Conservation (phyloP, 345 rosid species). For the Cardamine occulta region DNA sequence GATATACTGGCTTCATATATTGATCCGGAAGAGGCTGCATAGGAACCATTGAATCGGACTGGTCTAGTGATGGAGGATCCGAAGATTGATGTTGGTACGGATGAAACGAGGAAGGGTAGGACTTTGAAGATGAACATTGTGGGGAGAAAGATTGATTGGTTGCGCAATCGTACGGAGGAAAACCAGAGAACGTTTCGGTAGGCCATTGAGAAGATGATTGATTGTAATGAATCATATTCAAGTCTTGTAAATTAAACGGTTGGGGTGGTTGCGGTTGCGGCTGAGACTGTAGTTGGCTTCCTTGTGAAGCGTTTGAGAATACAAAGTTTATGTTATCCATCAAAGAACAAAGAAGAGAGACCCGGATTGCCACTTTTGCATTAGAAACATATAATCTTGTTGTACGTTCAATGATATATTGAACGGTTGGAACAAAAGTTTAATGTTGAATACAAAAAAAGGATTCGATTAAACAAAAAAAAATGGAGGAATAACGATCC, state of each 20-base stretch:
- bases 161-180: slow-evolving; percentile 33
- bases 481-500: slow-evolving; percentile 1
- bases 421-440: background rate
- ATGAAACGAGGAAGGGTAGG: slow-evolving; percentile 36
- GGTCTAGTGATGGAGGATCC: slow-evolving; percentile 26
- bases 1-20: slow-evolving; percentile 32
- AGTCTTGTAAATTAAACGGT: slow-evolving; percentile 35
- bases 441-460: background rate
- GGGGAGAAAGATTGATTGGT: slow-evolving; percentile 23
- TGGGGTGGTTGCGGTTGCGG: slow-evolving; percentile 23
- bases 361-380: slow-evolving; percentile 12
- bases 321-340: slow-evolving; percentile 46
- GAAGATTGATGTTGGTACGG: slow-evolving; percentile 32
- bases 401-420: slow-evolving; percentile 23
- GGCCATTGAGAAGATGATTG: slow-evolving; percentile 40
- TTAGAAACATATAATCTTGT: slow-evolving; percentile 41
- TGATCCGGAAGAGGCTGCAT: slow-evolving; percentile 32
- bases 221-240: slow-evolving; percentile 41
- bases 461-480: slow-evolving; percentile 9
- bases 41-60: slow-evolving; percentile 21
- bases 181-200: slow-evolving; percentile 21
- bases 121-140: slow-evolving; percentile 46
- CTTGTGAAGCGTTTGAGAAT: slow-evolving; percentile 35
- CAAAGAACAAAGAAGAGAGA: slow-evolving; percentile 25
- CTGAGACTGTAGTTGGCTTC: slow-evolving; percentile 37